Evolutionary conservation across 2,329 filamentous ascomycete genomes (phyloP).

Genomic region (Alternaria gansuensis): DNA sequence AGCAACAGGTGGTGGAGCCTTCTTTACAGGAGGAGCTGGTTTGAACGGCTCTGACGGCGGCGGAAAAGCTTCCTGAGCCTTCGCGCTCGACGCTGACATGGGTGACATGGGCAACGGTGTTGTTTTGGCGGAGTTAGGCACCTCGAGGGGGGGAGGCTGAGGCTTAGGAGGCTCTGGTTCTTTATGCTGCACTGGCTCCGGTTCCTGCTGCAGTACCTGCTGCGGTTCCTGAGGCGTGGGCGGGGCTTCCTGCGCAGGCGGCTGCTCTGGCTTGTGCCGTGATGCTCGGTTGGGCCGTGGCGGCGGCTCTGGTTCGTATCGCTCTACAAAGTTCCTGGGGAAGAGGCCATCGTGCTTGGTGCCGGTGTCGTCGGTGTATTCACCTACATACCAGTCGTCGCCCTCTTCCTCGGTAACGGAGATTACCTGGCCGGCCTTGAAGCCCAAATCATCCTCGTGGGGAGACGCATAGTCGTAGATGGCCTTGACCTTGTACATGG

Average conservation of each 20-base stretch:
- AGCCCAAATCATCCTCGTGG: conserved; percentile 95
- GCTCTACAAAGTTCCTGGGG: conserved; percentile 96
- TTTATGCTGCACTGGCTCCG: conserved; percentile 31
- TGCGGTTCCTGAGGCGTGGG: conserved; percentile 43
- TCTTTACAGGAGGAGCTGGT: conserved; percentile 53
- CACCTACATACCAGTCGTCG: conserved; percentile 90
- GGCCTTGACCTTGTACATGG: conserved; percentile 88
- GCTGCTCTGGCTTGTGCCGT: conserved; percentile 58
- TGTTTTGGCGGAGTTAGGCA: conserved; percentile 37
- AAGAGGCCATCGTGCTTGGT: conserved; percentile 85
- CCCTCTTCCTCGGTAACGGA: conserved; percentile 93
- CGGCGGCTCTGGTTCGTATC: conserved; percentile 89
- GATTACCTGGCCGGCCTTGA: conserved; percentile 85
- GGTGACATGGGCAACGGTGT: conserved; percentile 41
- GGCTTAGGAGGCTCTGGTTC: conserved; percentile 51
- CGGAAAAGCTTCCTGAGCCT: conserved; percentile 31
- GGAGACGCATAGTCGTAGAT: conserved; percentile 92
- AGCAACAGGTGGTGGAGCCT: conserved; percentile 71
- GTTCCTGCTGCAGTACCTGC: conserved; percentile 44
- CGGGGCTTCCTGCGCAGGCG: conserved; percentile 41
- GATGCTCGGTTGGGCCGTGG: conserved; percentile 78
- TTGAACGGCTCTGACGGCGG: conserved; percentile 53
- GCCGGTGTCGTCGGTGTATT: conserved; percentile 81
- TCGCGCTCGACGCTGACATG: conserved; percentile 37
- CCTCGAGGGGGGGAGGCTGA: conserved; percentile 49